Percentiles rank a stretch among this genome's conserved stretches.
Evolutionary conservation across 306 rosid species (phyloP).

Genomic region (Glycyrrhiza uralensis): DNA sequence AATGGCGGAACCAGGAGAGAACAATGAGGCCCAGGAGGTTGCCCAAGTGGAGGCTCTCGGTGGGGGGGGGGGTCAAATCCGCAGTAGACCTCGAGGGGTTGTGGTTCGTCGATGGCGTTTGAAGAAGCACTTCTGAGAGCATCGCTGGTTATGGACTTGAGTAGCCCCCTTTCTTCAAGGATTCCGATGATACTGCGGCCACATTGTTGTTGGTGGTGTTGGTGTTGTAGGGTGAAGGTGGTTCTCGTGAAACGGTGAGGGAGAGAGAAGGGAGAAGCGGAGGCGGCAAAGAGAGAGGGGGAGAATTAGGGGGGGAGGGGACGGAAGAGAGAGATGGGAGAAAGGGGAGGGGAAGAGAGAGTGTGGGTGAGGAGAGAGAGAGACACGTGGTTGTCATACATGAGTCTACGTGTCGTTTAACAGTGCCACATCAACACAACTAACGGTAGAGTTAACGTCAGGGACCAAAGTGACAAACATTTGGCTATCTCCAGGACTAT

Average conservation of each 20-base stretch:
- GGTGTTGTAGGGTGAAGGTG: slow-evolving; percentile 24
- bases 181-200: slow-evolving; percentile 51
- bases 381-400: too few relatives aligned
- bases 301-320: too few relatives aligned
- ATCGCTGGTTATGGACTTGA: slow-evolving; percentile 74
- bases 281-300: too few relatives aligned
- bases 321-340: too few relatives aligned
- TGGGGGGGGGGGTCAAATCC: slow-evolving; percentile 98
- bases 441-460: too few relatives aligned
- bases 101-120: slow-evolving; percentile 19
- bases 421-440: too few relatives aligned
- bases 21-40: slow-evolving; percentile 83
- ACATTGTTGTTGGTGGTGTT: background rate
- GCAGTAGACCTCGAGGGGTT: slow-evolving; percentile 83
- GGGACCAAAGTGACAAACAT: too few relatives aligned
- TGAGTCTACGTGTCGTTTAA: too few relatives aligned
- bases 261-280: background rate
- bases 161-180: slow-evolving; percentile 71
- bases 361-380: too few relatives aligned
- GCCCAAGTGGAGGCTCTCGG: slow-evolving; percentile 78
- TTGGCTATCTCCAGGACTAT: too few relatives aligned
- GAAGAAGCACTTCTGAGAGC: slow-evolving; percentile 43
- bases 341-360: too few relatives aligned
- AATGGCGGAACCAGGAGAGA: slow-evolving; percentile 89
- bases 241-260: slow-evolving; percentile 27